Evolutionary conservation across 257 asterid genomes (phyloP).

Genomic region (Solanum sejunctum): DNA sequence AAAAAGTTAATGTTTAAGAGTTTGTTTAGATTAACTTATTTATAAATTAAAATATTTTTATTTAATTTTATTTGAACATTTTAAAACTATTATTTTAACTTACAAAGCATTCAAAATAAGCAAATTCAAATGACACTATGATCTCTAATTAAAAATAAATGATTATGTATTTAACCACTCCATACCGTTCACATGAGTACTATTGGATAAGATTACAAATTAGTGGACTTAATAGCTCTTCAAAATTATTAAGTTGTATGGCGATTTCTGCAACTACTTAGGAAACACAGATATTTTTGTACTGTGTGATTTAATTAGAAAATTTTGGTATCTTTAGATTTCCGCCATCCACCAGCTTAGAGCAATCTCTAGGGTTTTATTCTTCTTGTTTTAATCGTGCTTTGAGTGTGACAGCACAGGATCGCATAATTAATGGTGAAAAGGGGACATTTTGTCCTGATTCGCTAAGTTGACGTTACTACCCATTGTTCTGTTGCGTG

Average conservation of each 20-base stretch:
- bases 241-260: background rate
- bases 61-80: too few relatives aligned
- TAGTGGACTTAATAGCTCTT: background rate
- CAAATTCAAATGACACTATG: too few relatives aligned
- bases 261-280: background rate
- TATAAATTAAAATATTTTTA: too few relatives aligned
- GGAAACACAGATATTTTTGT: background rate
- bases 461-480: background rate
- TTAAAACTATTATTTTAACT: too few relatives aligned
- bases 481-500: background rate
- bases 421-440: background rate
- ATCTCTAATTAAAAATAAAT: too few relatives aligned
- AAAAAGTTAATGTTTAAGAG: too few relatives aligned
- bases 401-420: background rate
- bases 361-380: background rate
- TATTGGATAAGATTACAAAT: background rate
- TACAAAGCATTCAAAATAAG: too few relatives aligned
- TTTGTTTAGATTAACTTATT: too few relatives aligned
- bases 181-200: background rate
- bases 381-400: background rate
- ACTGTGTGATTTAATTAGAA: background rate
- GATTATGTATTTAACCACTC: background rate
- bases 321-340: background rate
- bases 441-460: background rate
- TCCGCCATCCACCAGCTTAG: background rate